Percentiles rank a stretch among this genome's conserved stretches.
phyloP scores from a whole-genome alignment of 768 basidiomycete species.

The Mycena maculata region DNA sequence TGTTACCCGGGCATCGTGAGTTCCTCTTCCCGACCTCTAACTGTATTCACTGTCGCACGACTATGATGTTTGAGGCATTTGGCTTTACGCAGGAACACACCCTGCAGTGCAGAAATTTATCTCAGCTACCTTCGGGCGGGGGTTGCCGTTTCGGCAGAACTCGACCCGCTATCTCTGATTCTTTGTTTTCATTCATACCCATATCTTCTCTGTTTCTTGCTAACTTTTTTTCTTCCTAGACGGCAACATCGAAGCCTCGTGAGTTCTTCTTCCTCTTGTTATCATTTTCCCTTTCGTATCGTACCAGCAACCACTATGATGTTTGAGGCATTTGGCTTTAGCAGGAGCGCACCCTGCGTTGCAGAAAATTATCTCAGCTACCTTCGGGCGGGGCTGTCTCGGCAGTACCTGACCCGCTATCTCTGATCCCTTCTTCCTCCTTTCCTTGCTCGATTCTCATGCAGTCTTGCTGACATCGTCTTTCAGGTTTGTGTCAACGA shows the following conservation, averaged over 20 bases:
- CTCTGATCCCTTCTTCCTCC: conserved; percentile 19
- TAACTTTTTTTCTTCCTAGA: background rate
- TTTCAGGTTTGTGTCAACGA: background rate
- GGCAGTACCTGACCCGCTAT: conserved; percentile 46
- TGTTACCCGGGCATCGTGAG: background rate
- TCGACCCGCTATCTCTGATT: conserved; percentile 46
- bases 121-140: conserved; percentile 90
- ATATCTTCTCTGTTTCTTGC: conserved; percentile 2
- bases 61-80: conserved; percentile 31
- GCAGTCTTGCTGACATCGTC: background rate
- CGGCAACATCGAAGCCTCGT: background rate
- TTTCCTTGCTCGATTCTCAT: background rate
- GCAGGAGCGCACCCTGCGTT: conserved; percentile 70
- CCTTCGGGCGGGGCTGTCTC: conserved; percentile 67
- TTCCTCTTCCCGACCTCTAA: background rate
- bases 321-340: conserved; percentile 34
- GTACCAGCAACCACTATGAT: conserved; percentile 11
- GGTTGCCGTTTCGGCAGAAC: conserved; percentile 26
- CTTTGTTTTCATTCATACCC: conserved; percentile 1
- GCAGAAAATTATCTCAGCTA: conserved; percentile 93
- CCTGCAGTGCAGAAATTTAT: conserved; percentile 86
- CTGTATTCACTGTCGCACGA: background rate
- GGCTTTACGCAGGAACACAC: conserved; percentile 56
- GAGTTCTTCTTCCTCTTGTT: background rate
- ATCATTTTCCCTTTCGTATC: too few species aligned